Conservation (phyloP, 1,284 basidiomycete species). For the Cutaneotrichosporon spelunceum region DNA sequence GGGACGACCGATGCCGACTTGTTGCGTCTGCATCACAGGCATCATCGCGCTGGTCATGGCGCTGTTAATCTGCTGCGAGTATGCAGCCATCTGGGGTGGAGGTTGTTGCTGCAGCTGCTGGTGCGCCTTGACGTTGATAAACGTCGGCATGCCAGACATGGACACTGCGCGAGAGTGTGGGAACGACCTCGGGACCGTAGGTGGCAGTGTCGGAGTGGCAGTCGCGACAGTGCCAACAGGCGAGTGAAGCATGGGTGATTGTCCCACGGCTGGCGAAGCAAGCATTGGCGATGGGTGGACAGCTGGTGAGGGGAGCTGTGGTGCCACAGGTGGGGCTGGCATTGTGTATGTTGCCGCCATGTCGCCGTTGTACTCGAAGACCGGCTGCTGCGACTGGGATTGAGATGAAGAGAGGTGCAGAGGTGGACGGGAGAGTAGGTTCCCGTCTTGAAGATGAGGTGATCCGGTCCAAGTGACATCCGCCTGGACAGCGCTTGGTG, state of each 20-base stretch:
- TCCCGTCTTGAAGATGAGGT: not conserved
- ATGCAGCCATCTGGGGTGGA: constrained; percentile 5
- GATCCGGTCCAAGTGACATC: constrained; percentile 15
- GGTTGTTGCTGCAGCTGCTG: constrained; percentile 16
- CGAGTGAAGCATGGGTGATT: constrained; percentile 6
- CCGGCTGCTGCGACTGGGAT: constrained; percentile 3
- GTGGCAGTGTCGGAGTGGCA: constrained; percentile 7
- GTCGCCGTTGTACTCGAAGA: constrained; percentile 6
- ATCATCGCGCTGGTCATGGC: not conserved
- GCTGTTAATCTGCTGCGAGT: constrained; percentile 3
- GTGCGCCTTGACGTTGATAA: constrained; percentile 1
- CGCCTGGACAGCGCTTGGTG: constrained; percentile 17
- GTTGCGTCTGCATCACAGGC: not conserved
- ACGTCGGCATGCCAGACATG: constrained; percentile 6
- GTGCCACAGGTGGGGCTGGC: constrained; percentile 9
- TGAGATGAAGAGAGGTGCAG: constrained; percentile 7
- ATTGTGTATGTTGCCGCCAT: constrained; percentile 10
- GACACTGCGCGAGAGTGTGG: constrained; percentile 3
- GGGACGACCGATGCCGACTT: constrained; percentile 22
- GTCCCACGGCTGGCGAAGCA: not conserved
- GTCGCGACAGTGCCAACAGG: not conserved
- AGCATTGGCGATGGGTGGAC: not conserved
- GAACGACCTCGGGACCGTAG: not conserved
- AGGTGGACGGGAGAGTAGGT: not conserved
- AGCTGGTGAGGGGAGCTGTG: constrained; percentile 10